Conservation (phyloP, 2,329 filamentous ascomycete species). For the Magnaporthiopsis incrustans region DNA sequence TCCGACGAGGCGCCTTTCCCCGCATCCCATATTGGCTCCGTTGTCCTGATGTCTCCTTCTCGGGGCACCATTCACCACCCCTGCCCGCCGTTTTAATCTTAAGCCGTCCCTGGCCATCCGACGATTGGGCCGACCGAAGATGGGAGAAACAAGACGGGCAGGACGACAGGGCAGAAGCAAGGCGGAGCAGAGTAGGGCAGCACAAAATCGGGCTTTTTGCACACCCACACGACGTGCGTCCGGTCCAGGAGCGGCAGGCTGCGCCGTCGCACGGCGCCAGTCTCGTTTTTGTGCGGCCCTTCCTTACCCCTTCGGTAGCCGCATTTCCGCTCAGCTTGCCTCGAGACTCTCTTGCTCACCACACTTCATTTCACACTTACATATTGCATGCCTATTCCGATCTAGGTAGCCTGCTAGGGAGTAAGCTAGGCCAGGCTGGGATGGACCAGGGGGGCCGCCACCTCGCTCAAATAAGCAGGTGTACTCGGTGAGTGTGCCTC, state of each 20-base stretch:
- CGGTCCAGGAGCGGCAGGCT: neutral
- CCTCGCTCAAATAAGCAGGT: neutral
- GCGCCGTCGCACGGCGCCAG: too few relatives aligned
- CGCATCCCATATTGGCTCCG: neutral
- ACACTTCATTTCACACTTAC: neutral
- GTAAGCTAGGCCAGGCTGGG: neutral
- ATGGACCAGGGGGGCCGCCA: too few relatives aligned
- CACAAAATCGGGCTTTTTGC: neutral
- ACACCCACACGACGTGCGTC: neutral
- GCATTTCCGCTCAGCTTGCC: neutral
- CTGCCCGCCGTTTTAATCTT: conserved; percentile 1
- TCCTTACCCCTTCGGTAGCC: too few relatives aligned
- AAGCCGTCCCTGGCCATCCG: neutral
- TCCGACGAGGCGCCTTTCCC: neutral
- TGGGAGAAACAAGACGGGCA: neutral
- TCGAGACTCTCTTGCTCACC: too few relatives aligned
- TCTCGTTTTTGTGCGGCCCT: neutral
- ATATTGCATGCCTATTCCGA: neutral
- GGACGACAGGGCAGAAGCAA: neutral
- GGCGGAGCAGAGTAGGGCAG: neutral
- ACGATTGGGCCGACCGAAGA: neutral
- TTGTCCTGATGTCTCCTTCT: neutral
- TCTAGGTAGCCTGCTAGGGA: neutral
- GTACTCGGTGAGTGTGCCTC: neutral
- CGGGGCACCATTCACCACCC: neutral